Evolutionary conservation across 2,329 filamentous ascomycete species (phyloP).

Genomic region (Ascomycota sp.): DNA sequence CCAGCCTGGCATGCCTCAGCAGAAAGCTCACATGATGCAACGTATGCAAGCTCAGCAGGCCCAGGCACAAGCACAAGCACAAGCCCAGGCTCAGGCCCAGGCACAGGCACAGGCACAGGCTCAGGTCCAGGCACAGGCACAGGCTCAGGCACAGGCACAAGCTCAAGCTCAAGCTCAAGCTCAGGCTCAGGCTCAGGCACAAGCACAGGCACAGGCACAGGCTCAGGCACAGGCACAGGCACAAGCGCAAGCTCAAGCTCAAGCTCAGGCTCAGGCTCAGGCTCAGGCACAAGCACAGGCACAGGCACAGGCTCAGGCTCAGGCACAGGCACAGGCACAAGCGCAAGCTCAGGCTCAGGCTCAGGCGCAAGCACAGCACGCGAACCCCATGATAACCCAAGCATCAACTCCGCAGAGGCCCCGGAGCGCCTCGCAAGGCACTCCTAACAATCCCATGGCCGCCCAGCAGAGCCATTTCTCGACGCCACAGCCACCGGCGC

Average conservation of each 20-base stretch:
- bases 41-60: slow-evolving; percentile 18
- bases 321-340: too few relatives aligned
- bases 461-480: slow-evolving; percentile 13
- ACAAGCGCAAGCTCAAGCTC: neutral
- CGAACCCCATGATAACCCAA: slow-evolving; percentile 9
- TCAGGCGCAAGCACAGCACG: slow-evolving; percentile 6
- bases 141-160: slow-evolving; percentile 5
- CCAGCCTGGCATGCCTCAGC: slow-evolving; percentile 25
- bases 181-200: slow-evolving; percentile 2
- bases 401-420: slow-evolving; percentile 13
- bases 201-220: slow-evolving; percentile 7
- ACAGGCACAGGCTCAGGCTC: slow-evolving; percentile 3
- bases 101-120: slow-evolving; percentile 7
- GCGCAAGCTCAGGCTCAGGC: too few relatives aligned
- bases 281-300: slow-evolving; percentile 3
- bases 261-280: neutral
- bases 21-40: slow-evolving; percentile 23
- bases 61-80: slow-evolving; percentile 10
- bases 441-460: slow-evolving; percentile 9
- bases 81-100: slow-evolving; percentile 12
- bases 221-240: slow-evolving; percentile 8
- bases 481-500: slow-evolving; percentile 15
- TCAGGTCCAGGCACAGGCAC: slow-evolving; percentile 5
- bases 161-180: slow-evolving; percentile 6
- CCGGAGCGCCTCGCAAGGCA: slow-evolving; percentile 13